Base-by-base conservation (phyloP, 2,329 filamentous ascomycete genomes). In the Orbilia quercus region DNA sequence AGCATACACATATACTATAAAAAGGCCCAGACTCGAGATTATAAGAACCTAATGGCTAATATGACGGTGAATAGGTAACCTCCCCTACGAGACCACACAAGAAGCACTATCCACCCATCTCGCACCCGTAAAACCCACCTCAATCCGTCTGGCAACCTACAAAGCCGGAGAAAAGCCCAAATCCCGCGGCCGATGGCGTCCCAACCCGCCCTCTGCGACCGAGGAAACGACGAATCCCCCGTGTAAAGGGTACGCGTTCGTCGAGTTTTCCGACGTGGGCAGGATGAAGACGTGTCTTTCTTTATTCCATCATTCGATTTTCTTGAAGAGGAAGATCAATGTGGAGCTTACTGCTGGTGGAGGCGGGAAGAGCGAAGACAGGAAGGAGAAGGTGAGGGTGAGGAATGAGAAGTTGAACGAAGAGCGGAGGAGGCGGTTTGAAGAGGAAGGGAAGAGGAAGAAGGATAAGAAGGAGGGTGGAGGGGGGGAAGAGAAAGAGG, bases 331-430 rank as follows among this genome's bases (percentile, higher is more conserved):
- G 77, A 90, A 89, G 81, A 95, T 98, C 78, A 97, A 96, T 79
- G 91, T 96, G 22, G 93, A 97, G 82, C 82, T 98, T 76, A 96
- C 92, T 85, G 93, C 91, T 67, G 92, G 92, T 57, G 93, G 93
- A 42, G 93, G 93, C 74, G 89, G 89, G 74, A 96, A 92, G 80
- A 91, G 87, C 50, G 84, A 88, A 75, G 82, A 85, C 64, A 85
- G 93, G 76, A 87, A 86, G 79, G 86, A 89, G 69, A 95, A 93
- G 83, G 92, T 97, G 80, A 85, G 87, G 78, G 86, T 85, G 69
- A 96, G 96, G 86, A 97, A 98, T 82, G 84, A 86, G 78, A 94
- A 93, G 82, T 85, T 97, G 60, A 87, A 91, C 76, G 91, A 88
- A 76, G 84, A 90, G 82, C 84, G 67, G 20, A 64, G 59, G 25